Percentiles rank a stretch among this genome's conserved stretches.
Conservation (phyloP, 148 eudicot species). For the Cornus suecica region DNA sequence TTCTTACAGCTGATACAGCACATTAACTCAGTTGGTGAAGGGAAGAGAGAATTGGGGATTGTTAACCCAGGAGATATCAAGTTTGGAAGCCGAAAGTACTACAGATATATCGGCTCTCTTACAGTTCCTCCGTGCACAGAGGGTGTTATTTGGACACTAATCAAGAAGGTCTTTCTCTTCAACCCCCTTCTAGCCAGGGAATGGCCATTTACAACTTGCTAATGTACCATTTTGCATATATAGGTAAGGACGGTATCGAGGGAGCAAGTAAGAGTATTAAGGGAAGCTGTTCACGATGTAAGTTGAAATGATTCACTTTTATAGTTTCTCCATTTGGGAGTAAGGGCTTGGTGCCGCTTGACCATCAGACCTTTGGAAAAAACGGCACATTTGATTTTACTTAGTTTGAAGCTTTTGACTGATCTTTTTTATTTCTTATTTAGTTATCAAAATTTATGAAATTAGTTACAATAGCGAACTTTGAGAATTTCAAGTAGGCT, state of each 20-base stretch:
- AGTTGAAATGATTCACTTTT: constrained; percentile 13
- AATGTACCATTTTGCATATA: background rate
- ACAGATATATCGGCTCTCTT: constrained; percentile 42
- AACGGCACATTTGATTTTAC: too few relatives aligned
- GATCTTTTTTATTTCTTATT: too few relatives aligned
- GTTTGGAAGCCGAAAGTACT: constrained; percentile 30
- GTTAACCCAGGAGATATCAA: constrained; percentile 24
- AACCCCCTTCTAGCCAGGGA: background rate
- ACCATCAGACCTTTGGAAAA: too few relatives aligned
- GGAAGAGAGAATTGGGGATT: constrained; percentile 21
- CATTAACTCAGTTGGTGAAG: background rate
- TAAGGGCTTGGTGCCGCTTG: too few relatives aligned
- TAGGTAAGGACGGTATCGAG: constrained; percentile 40
- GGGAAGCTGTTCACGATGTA: constrained; percentile 35
- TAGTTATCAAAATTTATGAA: too few relatives aligned
- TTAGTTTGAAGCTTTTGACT: too few relatives aligned
- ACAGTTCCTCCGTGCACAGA: constrained; percentile 51
- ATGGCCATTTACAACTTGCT: background rate
- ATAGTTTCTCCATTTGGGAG: background rate
- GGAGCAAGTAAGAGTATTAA: constrained; percentile 38
- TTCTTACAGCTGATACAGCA: constrained; percentile 14
- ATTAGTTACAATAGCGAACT: background rate
- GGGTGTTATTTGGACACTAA: constrained; percentile 39
- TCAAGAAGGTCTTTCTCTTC: constrained; percentile 16
- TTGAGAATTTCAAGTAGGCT: background rate